Evolutionary conservation across 164 flowering plant species (phyloP).

Genomic region (Sedum album): DNA sequence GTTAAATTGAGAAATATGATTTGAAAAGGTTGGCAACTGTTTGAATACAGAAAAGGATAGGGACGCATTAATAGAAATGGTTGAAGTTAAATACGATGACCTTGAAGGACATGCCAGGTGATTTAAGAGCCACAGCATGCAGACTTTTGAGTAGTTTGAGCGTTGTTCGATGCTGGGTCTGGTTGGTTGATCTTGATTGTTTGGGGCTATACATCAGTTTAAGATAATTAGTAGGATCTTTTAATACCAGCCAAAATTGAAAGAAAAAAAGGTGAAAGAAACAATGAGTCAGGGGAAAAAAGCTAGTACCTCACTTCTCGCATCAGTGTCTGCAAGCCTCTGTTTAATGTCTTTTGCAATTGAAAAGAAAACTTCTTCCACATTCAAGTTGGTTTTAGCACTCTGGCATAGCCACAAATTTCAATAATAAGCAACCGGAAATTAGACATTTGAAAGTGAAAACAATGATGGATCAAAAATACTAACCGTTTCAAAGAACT

Average conservation of each 20-base stretch:
- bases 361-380: constrained; percentile 30
- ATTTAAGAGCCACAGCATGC: constrained; percentile 9
- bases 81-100: not conserved
- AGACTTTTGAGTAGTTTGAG: constrained; percentile 7
- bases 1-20: not conserved
- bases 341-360: constrained; percentile 25
- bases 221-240: not conserved
- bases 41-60: not conserved
- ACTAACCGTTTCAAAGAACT: constrained; percentile 35
- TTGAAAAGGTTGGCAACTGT: not conserved
- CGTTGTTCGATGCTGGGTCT: constrained; percentile 1
- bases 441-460: not conserved
- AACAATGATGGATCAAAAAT: not conserved
- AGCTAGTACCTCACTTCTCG: constrained; percentile 19
- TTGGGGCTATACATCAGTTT: constrained; percentile 5
- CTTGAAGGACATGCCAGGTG: not conserved
- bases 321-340: constrained; percentile 24
- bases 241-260: not conserved
- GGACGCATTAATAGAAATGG: not conserved
- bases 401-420: constrained; percentile 10
- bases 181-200: constrained; percentile 8
- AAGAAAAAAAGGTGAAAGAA: not conserved
- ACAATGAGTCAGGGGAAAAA: not conserved
- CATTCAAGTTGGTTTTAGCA: constrained; percentile 24
- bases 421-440: not conserved